phyloP scores from a whole-genome alignment of 352 stramenopile species.

The Phytophthora pinifolia region DNA sequence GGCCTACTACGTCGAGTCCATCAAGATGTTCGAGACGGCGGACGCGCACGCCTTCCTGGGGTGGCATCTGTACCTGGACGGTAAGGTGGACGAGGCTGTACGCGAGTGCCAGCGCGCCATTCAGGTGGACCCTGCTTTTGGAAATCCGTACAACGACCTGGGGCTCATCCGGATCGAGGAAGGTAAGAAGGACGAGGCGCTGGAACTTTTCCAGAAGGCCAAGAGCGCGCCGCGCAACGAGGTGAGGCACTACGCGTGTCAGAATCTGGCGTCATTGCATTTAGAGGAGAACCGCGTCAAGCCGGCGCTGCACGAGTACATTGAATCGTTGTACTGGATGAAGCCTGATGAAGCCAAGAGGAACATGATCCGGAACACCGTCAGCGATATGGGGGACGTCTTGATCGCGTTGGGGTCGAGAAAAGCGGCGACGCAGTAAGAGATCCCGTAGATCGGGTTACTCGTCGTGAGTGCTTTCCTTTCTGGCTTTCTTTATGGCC shows the following conservation, averaged over 20 bases:
- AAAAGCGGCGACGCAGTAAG: slow-evolving; percentile 23
- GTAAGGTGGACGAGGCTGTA: slow-evolving; percentile 51
- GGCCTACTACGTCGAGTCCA: slow-evolving; percentile 67
- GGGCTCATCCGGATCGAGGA: slow-evolving; percentile 64
- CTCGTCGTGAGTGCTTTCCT: no score
- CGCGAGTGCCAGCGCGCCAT: slow-evolving; percentile 63
- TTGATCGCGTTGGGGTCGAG: slow-evolving; percentile 55
- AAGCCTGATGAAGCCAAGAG: slow-evolving; percentile 36
- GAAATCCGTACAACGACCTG: slow-evolving; percentile 77
- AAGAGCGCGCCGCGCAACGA: slow-evolving; percentile 65
- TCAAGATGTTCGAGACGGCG: slow-evolving; percentile 63
- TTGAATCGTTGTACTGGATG: slow-evolving; percentile 78
- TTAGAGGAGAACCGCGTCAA: slow-evolving; percentile 68
- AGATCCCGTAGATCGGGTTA: no score
- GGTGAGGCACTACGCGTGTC: slow-evolving; percentile 63
- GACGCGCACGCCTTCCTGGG: slow-evolving; percentile 70
- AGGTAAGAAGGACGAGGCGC: slow-evolving; percentile 53
- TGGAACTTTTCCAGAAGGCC: slow-evolving; percentile 61
- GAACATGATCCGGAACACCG: slow-evolving; percentile 62
- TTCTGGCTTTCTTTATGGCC: neutral
- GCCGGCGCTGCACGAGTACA: slow-evolving; percentile 69
- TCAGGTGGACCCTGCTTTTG: slow-evolving; percentile 63
- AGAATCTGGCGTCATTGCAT: slow-evolving; percentile 67
- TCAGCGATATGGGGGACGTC: slow-evolving; percentile 65
- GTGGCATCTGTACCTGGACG: slow-evolving; percentile 68